These are phyloP conservation scores for Evansstolkia leycettana DNA, from an alignment of 495 filamentous ascomycete species.

Conservation along the genomic window DNA sequence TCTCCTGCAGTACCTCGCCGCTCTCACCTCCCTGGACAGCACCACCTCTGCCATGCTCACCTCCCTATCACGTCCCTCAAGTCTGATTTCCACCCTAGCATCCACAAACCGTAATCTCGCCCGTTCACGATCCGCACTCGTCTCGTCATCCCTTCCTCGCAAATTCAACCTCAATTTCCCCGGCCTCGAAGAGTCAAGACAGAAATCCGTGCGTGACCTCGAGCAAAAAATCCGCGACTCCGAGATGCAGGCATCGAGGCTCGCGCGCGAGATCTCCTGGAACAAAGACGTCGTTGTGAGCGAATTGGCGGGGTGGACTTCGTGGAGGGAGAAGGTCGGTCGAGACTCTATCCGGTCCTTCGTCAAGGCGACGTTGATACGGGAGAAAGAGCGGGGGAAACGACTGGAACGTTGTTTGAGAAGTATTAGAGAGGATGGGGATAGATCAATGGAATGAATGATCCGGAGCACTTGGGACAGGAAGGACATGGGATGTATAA, in stretches of 20 bases:
- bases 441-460: too few relatives aligned
- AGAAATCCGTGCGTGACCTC: conserved; percentile 66
- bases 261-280: conserved; percentile 73
- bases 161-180: conserved; percentile 40
- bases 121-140: conserved; percentile 58
- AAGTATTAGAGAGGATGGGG: conserved; percentile 22
- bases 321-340: conserved; percentile 68
- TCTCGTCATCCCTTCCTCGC: conserved; percentile 32
- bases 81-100: conserved; percentile 59
- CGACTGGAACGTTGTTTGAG: conserved; percentile 55
- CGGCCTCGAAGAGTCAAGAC: conserved; percentile 74
- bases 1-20: conserved; percentile 56
- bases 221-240: conserved; percentile 57
- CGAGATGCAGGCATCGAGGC: conserved; percentile 48
- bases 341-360: conserved; percentile 60
- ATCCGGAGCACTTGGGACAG: too few relatives aligned
- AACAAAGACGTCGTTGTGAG: conserved; percentile 86
- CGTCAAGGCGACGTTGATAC: conserved; percentile 63
- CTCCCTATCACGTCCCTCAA: conserved; percentile 69
- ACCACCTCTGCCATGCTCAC: conserved; percentile 69
- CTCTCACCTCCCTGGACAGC: conserved; percentile 60
- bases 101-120: conserved; percentile 55
- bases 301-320: conserved; percentile 89
- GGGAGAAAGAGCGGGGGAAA: conserved; percentile 68
- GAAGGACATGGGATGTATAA: too few relatives aligned